These are phyloP conservation scores for Fomitopsis serialis DNA, from an alignment of 768 basidiomycete species.

Conservation along the genomic window DNA sequence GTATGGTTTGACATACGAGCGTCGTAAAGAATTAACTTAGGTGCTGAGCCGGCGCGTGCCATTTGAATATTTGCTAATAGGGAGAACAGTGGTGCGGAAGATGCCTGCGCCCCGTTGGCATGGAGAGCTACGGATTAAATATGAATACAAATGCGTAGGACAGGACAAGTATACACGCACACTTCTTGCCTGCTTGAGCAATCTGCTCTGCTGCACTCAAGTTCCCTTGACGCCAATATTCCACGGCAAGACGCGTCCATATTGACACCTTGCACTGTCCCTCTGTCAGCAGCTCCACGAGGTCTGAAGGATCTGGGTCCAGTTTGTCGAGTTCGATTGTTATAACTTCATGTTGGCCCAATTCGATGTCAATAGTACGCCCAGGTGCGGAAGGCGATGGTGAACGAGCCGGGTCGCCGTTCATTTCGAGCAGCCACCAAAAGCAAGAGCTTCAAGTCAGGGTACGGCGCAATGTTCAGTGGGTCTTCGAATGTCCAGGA, in stretches of 20 bases:
- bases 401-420: constrained; percentile 6
- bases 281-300: constrained; percentile 66
- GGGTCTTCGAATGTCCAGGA: too few species aligned
- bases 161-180: constrained; percentile 34
- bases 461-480: too few species aligned
- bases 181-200: constrained; percentile 57
- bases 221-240: constrained; percentile 81
- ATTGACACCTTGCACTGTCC: constrained; percentile 67
- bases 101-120: constrained; percentile 40
- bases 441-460: not conserved
- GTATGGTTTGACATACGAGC: constrained; percentile 45
- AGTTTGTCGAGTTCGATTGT: constrained; percentile 87
- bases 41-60: constrained; percentile 74
- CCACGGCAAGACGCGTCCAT: constrained; percentile 81
- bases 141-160: too few species aligned
- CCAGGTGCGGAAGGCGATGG: constrained; percentile 13
- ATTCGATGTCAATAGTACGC: constrained; percentile 47
- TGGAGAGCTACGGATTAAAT: constrained; percentile 38
- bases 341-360: constrained; percentile 80
- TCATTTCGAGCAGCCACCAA: constrained; percentile 1
- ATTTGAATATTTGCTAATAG: constrained; percentile 85
- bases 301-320: constrained; percentile 71
- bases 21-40: constrained; percentile 67
- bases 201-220: constrained; percentile 76
- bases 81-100: constrained; percentile 69